Conservation (phyloP, 2,329 filamentous ascomycete genomes). For the Cladophialophora carrionii region DNA sequence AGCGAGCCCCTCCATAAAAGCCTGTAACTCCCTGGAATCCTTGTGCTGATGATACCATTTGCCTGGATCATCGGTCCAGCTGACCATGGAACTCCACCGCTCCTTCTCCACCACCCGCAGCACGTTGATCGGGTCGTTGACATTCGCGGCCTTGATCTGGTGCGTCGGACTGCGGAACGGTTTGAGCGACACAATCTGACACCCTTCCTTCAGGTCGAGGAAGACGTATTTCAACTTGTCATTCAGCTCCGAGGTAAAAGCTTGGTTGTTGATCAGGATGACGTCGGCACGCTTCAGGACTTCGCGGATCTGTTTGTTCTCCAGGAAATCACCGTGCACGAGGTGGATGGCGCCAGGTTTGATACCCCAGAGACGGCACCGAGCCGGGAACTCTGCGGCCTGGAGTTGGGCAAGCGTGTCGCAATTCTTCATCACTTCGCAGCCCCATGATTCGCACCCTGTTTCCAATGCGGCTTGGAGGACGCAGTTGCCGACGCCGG, state of each 20-base stretch:
- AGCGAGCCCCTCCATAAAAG: conserved; percentile 50
- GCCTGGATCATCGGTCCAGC: conserved; percentile 85
- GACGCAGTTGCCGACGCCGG: conserved; percentile 93
- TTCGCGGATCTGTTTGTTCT: conserved; percentile 69
- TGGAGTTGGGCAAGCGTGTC: conserved; percentile 80
- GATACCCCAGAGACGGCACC: conserved; percentile 88
- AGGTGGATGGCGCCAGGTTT: conserved; percentile 77
- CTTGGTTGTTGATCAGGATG: conserved; percentile 97
- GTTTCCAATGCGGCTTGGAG: conserved; percentile 91
- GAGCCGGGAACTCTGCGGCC: conserved; percentile 77
- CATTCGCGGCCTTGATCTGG: conserved; percentile 71
- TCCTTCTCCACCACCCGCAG: conserved; percentile 74
- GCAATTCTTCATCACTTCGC: conserved; percentile 92
- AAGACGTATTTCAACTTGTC: conserved; percentile 85
- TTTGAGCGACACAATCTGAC: conserved; percentile 87
- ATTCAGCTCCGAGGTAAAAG: conserved; percentile 86
- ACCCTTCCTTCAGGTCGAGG: conserved; percentile 86
- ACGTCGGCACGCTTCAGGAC: conserved; percentile 85
- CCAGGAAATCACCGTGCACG: conserved; percentile 80
- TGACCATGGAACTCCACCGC: conserved; percentile 73
- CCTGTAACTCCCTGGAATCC: conserved; percentile 61
- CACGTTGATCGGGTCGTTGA: conserved; percentile 79
- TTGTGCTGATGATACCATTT: conserved; percentile 87
- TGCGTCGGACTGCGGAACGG: conserved; percentile 83
- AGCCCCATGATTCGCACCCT: conserved; percentile 93